Percentiles rank a stretch among this genome's conserved stretches.
Conservation (phyloP, 179 eudicot species). For the Silene coronaria region DNA sequence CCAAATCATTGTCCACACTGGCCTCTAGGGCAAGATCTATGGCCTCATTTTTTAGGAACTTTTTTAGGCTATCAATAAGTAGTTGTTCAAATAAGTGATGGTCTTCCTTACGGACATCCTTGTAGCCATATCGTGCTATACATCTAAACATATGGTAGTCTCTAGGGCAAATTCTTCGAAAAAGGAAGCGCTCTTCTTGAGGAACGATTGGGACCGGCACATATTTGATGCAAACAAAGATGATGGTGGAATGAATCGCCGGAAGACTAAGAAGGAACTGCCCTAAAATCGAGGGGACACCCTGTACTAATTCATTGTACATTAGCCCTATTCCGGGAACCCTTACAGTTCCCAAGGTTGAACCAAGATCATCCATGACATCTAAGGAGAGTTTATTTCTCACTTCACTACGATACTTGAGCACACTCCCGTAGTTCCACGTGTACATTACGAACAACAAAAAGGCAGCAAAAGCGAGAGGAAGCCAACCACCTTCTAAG, state of each 20-base stretch:
- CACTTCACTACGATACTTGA: conserved; percentile 79
- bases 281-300: conserved; percentile 78
- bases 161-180: conserved; percentile 67
- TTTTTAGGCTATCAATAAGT: conserved; percentile 54
- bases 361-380: conserved; percentile 62
- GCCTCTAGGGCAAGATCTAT: conserved; percentile 57
- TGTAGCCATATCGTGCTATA: conserved; percentile 83
- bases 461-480: conserved; percentile 64
- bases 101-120: conserved; percentile 81
- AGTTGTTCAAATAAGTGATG: conserved; percentile 71
- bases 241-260: conserved; percentile 73
- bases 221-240: conserved; percentile 82
- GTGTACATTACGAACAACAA: conserved; percentile 72
- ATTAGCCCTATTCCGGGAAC: conserved; percentile 76
- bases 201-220: conserved; percentile 79
- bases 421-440: conserved; percentile 88
- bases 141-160: conserved; percentile 87
- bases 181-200: conserved; percentile 78
- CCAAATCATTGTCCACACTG: conserved; percentile 29
- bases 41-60: conserved; percentile 64
- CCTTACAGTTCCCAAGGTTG: conserved; percentile 65
- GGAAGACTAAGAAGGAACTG: conserved; percentile 74
- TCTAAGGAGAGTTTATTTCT: conserved; percentile 71
- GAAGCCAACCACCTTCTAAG: conserved; percentile 87
- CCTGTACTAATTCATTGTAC: conserved; percentile 80